Base-by-base conservation (phyloP, 2,329 filamentous ascomycete genomes). In the Pseudocercospora vitis region DNA sequence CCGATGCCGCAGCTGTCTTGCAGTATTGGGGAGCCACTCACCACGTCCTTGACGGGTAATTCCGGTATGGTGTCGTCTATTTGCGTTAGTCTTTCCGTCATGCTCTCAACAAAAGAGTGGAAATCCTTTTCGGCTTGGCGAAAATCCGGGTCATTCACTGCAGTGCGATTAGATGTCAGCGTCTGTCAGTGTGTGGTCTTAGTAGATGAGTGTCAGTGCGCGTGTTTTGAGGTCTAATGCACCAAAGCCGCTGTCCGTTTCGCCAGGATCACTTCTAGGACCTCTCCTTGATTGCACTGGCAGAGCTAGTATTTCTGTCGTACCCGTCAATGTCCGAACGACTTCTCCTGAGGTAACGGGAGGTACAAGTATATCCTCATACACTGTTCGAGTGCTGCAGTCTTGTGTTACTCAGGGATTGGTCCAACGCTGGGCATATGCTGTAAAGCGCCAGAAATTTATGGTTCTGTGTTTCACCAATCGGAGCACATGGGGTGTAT, bases 21-120 rank as follows among this genome's bases (percentile, higher is more conserved):
- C 19, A 31, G 24, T 37, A 12, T 7, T 32, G 7, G 8, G 19
- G 12, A 31, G n/a, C 14, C 16, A 50, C 56, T 50, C 63, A 84
- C 84, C 62, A 95, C 76, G 67, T 96, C 91, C 70, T 95, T 94
- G 50, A 86, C 77, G 1, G 91, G 91, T 18, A 96, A 75, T 63
- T 96, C 90, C 0, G 91, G 91, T 35, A 96, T 83, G 1, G 90
- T 95, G 51, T 87, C 83, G 68, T 96, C 91, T 32, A 80, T 78
- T 54, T 86, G 83, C 16, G 81, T 81, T 50, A 96, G 78, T 57
- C 83, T 86, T 56, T 86, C 78, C 1, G 87, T 88, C 32, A 94
- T 76, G 7, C 77, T 77, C 61, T 88, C 86, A 29, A 94, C 82
- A 65, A 91, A 96, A 1, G 83, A 81, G 44, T 89, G 83, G 80